Conservation (phyloP, 345 rosid species). For the Rubroshorea leprosula region DNA sequence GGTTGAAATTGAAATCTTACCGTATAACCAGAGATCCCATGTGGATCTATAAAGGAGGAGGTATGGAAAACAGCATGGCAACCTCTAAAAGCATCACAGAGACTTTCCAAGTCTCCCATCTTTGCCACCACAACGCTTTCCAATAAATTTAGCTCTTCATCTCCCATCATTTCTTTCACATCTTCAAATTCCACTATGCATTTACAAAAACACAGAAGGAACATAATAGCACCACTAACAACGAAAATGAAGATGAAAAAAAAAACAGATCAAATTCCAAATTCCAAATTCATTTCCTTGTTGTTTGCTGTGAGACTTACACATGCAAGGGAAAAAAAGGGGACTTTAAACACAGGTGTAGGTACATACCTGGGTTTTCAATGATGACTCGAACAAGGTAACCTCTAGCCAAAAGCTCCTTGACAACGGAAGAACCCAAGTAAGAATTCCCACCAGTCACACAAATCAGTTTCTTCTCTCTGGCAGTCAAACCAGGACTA, state of each 20-base stretch:
- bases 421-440: constrained; percentile 27
- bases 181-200: constrained; percentile 28
- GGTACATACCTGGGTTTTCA: constrained; percentile 34
- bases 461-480: constrained; percentile 33
- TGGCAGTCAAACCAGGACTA: constrained; percentile 15
- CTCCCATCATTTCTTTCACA: constrained; percentile 13
- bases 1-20: constrained; percentile 17
- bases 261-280: not conserved
- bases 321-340: too few species aligned
- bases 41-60: constrained; percentile 40
- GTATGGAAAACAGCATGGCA: constrained; percentile 42
- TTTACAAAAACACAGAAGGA: not conserved
- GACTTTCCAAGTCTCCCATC: constrained; percentile 23
- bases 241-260: too few species aligned
- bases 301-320: not conserved
- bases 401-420: constrained; percentile 29
- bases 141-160: constrained; percentile 22
- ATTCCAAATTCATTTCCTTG: not conserved
- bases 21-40: constrained; percentile 34
- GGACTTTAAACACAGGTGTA: too few species aligned
- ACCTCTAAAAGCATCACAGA: constrained; percentile 35
- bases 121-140: constrained; percentile 31
- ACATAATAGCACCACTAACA: too few species aligned
- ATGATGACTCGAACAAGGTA: constrained; percentile 34
- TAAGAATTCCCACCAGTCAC: constrained; percentile 37